Evolutionary conservation across 805 yeast genomes (phyloP).

Genomic region (Naumovozyma dairenensis): DNA sequence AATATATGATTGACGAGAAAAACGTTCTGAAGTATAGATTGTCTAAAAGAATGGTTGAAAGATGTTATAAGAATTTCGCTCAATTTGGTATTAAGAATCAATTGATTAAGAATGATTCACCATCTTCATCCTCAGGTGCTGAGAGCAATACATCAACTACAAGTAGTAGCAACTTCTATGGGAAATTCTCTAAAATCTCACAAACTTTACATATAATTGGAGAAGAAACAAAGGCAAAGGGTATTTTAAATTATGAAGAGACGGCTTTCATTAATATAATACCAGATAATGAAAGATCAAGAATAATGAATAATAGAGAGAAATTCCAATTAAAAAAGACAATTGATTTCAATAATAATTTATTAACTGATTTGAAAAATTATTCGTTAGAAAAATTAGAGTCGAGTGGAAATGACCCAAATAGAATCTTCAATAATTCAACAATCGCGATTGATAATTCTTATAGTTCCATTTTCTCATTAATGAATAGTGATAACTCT

Average conservation of each 20-base stretch:
- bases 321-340: not conserved
- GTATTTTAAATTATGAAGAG: constrained; percentile 23
- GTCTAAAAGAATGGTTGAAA: constrained; percentile 52
- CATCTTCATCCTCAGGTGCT: not conserved
- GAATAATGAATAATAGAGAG: constrained; percentile 1
- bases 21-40: constrained; percentile 38
- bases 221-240: constrained; percentile 29
- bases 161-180: constrained; percentile 16
- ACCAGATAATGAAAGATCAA: constrained; percentile 16
- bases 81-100: constrained; percentile 33
- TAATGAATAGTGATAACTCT: constrained; percentile 53
- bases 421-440: constrained; percentile 27
- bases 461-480: constrained; percentile 58
- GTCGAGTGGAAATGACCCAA: constrained; percentile 5
- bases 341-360: constrained; percentile 2
- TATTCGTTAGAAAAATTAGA: constrained; percentile 21
- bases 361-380: constrained; percentile 16
- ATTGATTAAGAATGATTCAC: constrained; percentile 20
- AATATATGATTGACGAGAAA: constrained; percentile 38
- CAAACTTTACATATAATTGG: constrained; percentile 28
- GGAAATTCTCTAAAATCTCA: constrained; percentile 25
- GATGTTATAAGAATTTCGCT: constrained; percentile 40
- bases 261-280: constrained; percentile 12
- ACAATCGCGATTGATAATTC: constrained; percentile 32
- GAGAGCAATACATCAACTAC: constrained; percentile 6